These are phyloP conservation scores for Polytrichum commune DNA, from an alignment of 225 moss, liverwort and hornwort species.

Conservation along the genomic window DNA sequence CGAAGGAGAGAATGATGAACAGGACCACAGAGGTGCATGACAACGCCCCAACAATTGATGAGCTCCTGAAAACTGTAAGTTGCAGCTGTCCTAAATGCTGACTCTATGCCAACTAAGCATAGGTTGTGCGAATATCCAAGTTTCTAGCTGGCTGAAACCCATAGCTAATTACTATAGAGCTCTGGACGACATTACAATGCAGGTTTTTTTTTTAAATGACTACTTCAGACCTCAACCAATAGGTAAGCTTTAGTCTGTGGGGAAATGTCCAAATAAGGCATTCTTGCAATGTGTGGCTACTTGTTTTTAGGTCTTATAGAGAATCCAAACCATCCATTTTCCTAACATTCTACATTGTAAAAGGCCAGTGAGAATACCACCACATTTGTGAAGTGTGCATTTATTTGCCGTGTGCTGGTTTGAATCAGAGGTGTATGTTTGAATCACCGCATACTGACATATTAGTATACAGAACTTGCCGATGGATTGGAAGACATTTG, in stretches of 20 bases:
- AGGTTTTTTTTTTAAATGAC: neutral
- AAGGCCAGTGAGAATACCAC: no score
- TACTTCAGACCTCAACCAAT: neutral
- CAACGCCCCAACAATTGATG: constrained; percentile 32
- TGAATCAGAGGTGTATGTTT: no score
- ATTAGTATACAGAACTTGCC: no score
- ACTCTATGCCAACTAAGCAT: no score
- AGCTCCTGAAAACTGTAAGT: constrained; percentile 50
- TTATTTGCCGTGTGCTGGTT: no score
- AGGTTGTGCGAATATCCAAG: neutral
- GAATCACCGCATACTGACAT: no score
- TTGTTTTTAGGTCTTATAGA: no score
- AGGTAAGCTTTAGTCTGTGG: neutral
- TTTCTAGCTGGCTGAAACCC: neutral
- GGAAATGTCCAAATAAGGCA: neutral
- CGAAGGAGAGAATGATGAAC: constrained; percentile 29
- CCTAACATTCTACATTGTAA: no score
- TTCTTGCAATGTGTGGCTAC: no score
- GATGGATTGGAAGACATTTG: no score
- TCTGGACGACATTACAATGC: neutral
- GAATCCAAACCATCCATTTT: no score
- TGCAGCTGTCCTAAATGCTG: neutral
- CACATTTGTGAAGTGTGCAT: no score
- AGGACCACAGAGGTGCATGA: constrained; percentile 14
- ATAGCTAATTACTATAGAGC: neutral